Evolutionary conservation across 805 yeast genomes (phyloP), one percentile per base, ranked within the genome.

Genomic region (Wickerhamia fluorescens): DNA sequence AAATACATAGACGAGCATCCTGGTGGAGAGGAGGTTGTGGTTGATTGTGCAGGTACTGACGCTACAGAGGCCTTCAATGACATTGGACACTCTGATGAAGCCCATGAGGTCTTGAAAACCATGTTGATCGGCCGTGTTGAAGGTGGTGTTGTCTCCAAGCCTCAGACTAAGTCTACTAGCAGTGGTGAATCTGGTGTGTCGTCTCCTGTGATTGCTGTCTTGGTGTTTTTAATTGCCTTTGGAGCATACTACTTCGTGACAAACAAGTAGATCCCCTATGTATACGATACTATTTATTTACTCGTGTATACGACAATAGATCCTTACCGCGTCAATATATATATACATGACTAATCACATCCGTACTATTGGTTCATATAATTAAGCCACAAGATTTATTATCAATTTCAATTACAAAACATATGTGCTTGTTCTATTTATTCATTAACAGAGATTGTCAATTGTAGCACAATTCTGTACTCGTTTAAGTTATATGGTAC

Each of bases 71-170:
- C 65, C 3, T 64, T 63, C 39, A 55, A 63, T 42, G 95, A 86
- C 50, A 88, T 92, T 52, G 99, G 99, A 20, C 99, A 92, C 62
- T 86, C 97, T 20, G 96, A 88, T 39, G 96, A 88, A 43, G 97
- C 99, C 23, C 76, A 78, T 44, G 92, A 80, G 45, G 67, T 80
- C 43, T 66, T 92, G 47, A 67, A 61, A 25, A 75, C 71, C 23
- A 62, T 86, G 50, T 65, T 71, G 42, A 71, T 92, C 35, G 98
- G 98, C 41, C 78, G 71, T 30, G 68, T 89, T 29, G 88, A 87
- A 49, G 83, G 77, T 27, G 69, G 71, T 22, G 71, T 73, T 23
- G 37, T 49, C 24, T 10, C 10, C 9, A 18, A 18, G 10, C 20
- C 20, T 10, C 7, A 18, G 10, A 55, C 53, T 31, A 40, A 44